Percentiles rank a stretch among this genome's conserved stretches.
These are phyloP conservation scores for Amanita molliuscula DNA, from an alignment of 768 basidiomycete species.

Conservation along the genomic window DNA sequence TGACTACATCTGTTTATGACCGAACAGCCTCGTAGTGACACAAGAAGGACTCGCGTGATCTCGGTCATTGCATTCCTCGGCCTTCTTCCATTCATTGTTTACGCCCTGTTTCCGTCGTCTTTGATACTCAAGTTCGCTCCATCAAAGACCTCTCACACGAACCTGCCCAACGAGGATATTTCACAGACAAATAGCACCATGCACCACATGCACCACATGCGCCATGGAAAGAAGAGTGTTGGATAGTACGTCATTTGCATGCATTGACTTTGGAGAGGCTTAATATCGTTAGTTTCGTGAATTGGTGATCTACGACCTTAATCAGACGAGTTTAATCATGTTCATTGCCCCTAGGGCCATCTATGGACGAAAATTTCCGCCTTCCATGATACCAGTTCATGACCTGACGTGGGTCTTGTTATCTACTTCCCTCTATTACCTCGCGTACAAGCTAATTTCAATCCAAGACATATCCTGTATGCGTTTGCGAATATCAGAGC, in stretches of 20 bases:
- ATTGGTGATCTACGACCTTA: slow-evolving; percentile 38
- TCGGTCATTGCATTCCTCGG: not conserved
- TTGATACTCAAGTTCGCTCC: not conserved
- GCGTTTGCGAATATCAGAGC: slow-evolving; percentile 85
- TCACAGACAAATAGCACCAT: slow-evolving; percentile 16
- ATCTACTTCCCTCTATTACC: not conserved
- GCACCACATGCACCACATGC: too few relatives aligned
- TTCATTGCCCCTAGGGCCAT: slow-evolving; percentile 59
- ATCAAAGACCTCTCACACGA: not conserved
- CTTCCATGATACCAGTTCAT: slow-evolving; percentile 68
- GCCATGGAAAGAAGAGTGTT: slow-evolving; percentile 57
- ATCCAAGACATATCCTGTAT: slow-evolving; percentile 71
- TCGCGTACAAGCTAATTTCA: not conserved
- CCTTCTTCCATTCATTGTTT: not conserved
- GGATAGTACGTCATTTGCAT: slow-evolving; percentile 54
- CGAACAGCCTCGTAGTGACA: not conserved
- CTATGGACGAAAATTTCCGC: slow-evolving; percentile 88
- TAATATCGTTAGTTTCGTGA: slow-evolving; percentile 48
- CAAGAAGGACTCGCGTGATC: not conserved
- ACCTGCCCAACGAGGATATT: not conserved
- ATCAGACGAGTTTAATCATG: slow-evolving; percentile 1
- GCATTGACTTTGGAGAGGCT: not conserved
- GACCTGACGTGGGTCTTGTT: slow-evolving; percentile 67
- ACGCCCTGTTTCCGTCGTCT: not conserved
- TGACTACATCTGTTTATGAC: not conserved